Evolutionary conservation across 106 monocot species (phyloP).

Genomic region (Iris macrosiphon): DNA sequence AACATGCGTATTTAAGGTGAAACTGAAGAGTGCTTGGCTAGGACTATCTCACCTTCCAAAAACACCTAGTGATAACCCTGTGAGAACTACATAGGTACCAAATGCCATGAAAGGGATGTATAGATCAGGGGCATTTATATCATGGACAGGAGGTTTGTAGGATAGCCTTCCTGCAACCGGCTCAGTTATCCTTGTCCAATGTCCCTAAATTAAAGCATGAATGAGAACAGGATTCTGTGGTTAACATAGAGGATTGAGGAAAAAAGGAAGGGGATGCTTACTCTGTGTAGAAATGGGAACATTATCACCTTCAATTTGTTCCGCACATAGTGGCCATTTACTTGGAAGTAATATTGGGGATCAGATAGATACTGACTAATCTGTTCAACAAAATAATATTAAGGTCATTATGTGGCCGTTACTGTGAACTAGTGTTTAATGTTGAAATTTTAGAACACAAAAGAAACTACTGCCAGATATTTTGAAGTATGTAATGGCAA

Average conservation of each 20-base stretch:
- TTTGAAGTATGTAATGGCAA: neutral
- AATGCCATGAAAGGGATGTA: constrained; percentile 50
- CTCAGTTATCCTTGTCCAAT: constrained; percentile 46
- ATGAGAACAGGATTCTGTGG: neutral
- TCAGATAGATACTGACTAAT: constrained; percentile 34
- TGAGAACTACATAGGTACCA: constrained; percentile 32
- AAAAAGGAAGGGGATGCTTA: neutral
- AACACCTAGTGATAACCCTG: constrained; percentile 35
- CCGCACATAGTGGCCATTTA: constrained; percentile 30
- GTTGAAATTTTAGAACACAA: neutral
- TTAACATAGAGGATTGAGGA: neutral
- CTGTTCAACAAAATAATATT: constrained; percentile 19
- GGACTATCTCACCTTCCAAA: constrained; percentile 18
- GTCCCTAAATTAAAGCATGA: constrained; percentile 16
- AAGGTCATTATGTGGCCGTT: too few relatives aligned
- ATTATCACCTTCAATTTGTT: constrained; percentile 37
- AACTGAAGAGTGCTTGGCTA: neutral
- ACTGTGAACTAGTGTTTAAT: neutral
- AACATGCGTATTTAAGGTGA: too few relatives aligned
- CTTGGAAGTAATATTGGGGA: too few relatives aligned
- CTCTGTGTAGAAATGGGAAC: constrained; percentile 38
- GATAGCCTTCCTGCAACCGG: constrained; percentile 37
- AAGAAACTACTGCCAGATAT: neutral
- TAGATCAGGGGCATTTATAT: constrained; percentile 45
- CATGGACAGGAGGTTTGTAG: constrained; percentile 37